Conservation (phyloP, 148 eudicot genomes). For the Rheum nobile region DNA sequence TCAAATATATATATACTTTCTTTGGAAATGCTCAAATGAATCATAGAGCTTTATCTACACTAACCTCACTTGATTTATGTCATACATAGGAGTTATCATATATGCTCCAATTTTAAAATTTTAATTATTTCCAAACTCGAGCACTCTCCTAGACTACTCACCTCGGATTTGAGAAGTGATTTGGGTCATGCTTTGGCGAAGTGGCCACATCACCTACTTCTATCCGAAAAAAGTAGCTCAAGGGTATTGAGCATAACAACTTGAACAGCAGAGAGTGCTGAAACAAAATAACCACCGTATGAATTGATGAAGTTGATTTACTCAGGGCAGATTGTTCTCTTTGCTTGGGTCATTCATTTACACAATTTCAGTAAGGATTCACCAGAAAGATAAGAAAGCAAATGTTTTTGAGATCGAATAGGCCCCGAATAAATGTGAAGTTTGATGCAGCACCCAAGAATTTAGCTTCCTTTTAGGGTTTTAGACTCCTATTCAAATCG, state of each 20-base stretch:
- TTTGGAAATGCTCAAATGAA: neutral
- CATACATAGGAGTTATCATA: neutral
- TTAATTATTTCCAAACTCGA: neutral
- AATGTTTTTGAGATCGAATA: neutral
- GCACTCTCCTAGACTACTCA: neutral
- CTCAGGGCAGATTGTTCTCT: neutral
- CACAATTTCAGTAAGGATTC: neutral
- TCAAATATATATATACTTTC: neutral
- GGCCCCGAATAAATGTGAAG: neutral
- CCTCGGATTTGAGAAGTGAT: constrained; percentile 1
- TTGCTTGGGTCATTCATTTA: neutral
- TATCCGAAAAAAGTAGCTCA: neutral
- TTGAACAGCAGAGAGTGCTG: constrained; percentile 1
- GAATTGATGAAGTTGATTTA: neutral
- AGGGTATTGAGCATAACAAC: neutral
- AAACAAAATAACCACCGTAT: neutral
- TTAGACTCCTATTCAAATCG: neutral
- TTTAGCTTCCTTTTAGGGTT: neutral
- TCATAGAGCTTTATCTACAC: neutral
- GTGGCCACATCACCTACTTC: constrained; percentile 5
- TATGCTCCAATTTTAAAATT: neutral
- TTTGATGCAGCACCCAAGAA: neutral
- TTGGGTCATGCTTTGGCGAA: constrained; percentile 3
- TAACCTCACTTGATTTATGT: neutral
- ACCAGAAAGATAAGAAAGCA: neutral